These are phyloP conservation scores for Aphanomyces euteiches DNA, from an alignment of 352 stramenopile species.

Conservation along the genomic window DNA sequence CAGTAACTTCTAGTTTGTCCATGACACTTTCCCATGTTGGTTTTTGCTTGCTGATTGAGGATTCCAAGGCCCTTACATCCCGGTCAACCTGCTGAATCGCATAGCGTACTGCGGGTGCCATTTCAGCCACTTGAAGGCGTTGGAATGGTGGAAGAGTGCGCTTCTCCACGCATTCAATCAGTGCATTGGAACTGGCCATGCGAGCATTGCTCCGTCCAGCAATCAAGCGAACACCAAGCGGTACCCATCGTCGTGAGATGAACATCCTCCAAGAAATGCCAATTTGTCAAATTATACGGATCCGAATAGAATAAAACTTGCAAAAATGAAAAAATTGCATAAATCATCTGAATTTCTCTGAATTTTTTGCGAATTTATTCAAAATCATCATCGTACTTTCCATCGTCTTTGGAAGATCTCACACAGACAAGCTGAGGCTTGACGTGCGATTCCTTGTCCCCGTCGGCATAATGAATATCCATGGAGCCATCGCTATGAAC, in stretches of 20 bases:
- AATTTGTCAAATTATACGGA: too few species aligned
- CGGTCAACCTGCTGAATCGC: conserved; percentile 50
- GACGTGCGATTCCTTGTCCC: conserved; percentile 60
- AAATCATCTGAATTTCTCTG: too few species aligned
- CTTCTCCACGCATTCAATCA: conserved; percentile 57
- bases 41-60: conserved; percentile 34
- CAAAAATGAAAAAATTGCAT: too few species aligned
- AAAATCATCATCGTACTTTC: conserved; percentile 14
- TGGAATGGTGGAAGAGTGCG: conserved; percentile 72
- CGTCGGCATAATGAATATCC: conserved; percentile 72
- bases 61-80: conserved; percentile 50
- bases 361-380: background rate
- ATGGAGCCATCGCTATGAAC: conserved; percentile 49
- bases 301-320: too few species aligned
- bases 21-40: conserved; percentile 86
- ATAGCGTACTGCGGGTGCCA: conserved; percentile 55
- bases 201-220: too few species aligned
- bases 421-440: background rate
- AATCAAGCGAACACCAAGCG: too few species aligned
- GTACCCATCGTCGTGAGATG: too few species aligned
- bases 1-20: conserved; percentile 89
- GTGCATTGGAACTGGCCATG: conserved; percentile 38
- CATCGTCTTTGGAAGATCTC: background rate
- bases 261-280: too few species aligned
- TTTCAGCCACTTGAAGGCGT: conserved; percentile 55